Conservation (phyloP, 2,329 filamentous ascomycete species). For the Sarocladium brachiariae region DNA sequence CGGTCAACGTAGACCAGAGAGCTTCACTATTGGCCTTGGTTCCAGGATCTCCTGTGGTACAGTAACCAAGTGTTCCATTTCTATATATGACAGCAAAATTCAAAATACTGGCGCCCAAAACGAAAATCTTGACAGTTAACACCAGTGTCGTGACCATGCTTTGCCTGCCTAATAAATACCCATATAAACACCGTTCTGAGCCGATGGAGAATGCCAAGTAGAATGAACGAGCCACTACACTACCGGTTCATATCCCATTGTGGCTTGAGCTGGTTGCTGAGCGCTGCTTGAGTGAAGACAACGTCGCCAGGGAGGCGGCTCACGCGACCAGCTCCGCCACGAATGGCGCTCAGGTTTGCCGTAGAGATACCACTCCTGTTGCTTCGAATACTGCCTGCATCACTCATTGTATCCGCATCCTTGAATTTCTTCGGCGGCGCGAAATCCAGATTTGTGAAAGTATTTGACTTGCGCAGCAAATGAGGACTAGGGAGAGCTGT, state of each 20-base stretch:
- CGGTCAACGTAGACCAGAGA: no score
- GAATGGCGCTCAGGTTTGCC: constrained; percentile 62
- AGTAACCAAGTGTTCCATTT: not conserved
- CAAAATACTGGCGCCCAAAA: not conserved
- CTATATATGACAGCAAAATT: constrained; percentile 1
- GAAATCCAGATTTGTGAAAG: constrained; percentile 75
- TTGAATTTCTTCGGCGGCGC: constrained; percentile 70
- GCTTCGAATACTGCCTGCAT: constrained; percentile 58
- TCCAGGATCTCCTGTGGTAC: not conserved
- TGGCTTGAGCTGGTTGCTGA: constrained; percentile 55
- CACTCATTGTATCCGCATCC: constrained; percentile 53
- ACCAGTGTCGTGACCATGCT: constrained; percentile 8
- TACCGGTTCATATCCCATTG: constrained; percentile 41
- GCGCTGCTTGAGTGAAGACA: constrained; percentile 68
- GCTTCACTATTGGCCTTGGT: no score
- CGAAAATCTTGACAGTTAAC: not conserved
- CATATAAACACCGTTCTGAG: constrained; percentile 4
- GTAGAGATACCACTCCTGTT: constrained; percentile 69
- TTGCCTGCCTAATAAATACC: constrained; percentile 3
- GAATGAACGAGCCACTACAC: not conserved
- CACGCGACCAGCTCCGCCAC: constrained; percentile 77
- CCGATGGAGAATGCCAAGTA: not conserved
- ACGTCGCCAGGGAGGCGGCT: constrained; percentile 76
- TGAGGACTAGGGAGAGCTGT: constrained; percentile 80
- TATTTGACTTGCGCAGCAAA: constrained; percentile 66